Base-by-base conservation (phyloP, 2,329 filamentous ascomycete species). In the Ophiostoma sp. region DNA sequence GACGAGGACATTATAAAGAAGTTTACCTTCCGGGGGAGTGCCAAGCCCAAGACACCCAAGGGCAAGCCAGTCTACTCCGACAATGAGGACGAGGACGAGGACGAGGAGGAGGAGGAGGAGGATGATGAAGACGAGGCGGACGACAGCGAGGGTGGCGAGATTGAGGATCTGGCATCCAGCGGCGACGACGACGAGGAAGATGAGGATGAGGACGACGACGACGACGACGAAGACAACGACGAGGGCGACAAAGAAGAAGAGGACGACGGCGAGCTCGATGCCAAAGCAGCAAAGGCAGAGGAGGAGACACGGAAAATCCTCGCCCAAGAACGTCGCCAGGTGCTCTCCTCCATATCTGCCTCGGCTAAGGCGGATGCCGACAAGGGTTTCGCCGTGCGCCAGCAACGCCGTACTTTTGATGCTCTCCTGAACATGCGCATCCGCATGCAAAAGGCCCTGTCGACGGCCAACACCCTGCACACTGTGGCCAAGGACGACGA, bases 391-490 rank as follows among this genome's bases (percentile, higher is more conserved):
- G 95, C 95, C 0, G 93, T 99, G 50, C 95, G 94, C 78, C 86
- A 90, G 73, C 96, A 99, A 82, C 90, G 94, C 70, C 91, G 91
- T 75, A 90, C 91, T 0, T 99, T 97, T 79, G 95, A 98, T 77
- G 89, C 93, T 0, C 88, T 98, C 0, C 87, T 99, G 42, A 97
- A 97, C 82, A 88, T 94, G 17, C 91, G 96, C 25, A 98, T 99
- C 79, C 93, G 95, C 75, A 84, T 99, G 22, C 97, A 99, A 81
- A 98, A 98, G 81, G 94, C 93, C 1, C 83, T 99, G 17, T 88
- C 96, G 19, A 91, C 93, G 0, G 89, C 91, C 33, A 98, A 98
- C 81, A 92, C 94, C 0, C 85, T 97, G 55, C 81, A 87, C 19
- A 79, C 84, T 0, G 77, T 87, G 1, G 82, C 84, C 12, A 80